Percentiles rank a stretch among this genome's conserved stretches.
Evolutionary conservation across 2,329 filamentous ascomycete genomes (phyloP).

Genomic region (Thermomyces lanuginosus): DNA sequence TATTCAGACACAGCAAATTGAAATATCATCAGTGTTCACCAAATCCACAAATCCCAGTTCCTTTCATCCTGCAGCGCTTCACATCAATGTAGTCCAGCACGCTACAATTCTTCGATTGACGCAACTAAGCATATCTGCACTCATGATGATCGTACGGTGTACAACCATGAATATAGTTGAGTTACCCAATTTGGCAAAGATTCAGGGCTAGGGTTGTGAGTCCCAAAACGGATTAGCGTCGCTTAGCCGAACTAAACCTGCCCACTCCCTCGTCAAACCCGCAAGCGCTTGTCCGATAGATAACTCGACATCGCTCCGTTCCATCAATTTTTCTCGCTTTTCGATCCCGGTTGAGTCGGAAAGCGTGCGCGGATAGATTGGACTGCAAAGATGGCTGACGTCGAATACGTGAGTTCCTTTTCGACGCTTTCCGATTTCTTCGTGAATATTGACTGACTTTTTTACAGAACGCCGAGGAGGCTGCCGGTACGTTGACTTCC

Average conservation of each 20-base stretch:
- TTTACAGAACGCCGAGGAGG: constrained; percentile 81
- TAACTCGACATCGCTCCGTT: constrained; percentile 20
- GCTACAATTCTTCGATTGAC: no score
- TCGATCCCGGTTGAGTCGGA: constrained; percentile 26
- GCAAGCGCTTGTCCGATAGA: constrained; percentile 14
- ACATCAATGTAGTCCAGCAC: no score
- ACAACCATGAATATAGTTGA: no score
- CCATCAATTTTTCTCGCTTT: constrained; percentile 27
- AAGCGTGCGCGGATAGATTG: constrained; percentile 26
- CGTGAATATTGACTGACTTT: constrained; percentile 16
- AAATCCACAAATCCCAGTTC: no score
- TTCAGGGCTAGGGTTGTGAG: constrained; percentile 22
- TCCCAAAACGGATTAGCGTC: constrained; percentile 23
- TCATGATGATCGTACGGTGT: no score
- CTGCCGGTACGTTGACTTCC: constrained; percentile 47
- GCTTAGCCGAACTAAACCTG: constrained; percentile 27
- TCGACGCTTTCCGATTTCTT: constrained; percentile 11
- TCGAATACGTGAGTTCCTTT: constrained; percentile 58
- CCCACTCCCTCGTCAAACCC: constrained; percentile 13
- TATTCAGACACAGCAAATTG: no score
- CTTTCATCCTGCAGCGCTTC: no score
- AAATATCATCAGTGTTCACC: no score
- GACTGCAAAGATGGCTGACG: constrained; percentile 66
- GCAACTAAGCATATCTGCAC: no score
- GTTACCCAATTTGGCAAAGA: constrained; percentile 13